Base-by-base conservation (phyloP, 106 monocot species). In the Iris macrosiphon region DNA sequence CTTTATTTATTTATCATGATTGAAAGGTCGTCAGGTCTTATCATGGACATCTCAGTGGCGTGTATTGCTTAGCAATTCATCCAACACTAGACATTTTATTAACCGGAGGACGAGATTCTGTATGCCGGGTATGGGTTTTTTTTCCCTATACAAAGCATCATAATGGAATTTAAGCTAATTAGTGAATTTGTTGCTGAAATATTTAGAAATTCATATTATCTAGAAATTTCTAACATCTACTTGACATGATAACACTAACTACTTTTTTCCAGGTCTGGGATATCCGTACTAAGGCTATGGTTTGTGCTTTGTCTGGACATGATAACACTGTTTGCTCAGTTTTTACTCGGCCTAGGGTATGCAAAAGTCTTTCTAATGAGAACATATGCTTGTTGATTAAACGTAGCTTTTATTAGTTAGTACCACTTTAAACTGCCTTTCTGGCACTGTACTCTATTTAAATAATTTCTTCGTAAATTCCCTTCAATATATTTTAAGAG, bases 31-130 rank as follows among this genome's bases (percentile, higher is more conserved):
- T 98, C 30, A 71, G 96, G 41, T 87, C 86, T 30, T 98, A 98
- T 45, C 96, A 98, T 80, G 96, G 96, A 13, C 96, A 98, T 78
- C 74, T 98, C 41, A 98, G 96, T 80, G 96, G 96, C 46, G 96
- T 98, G 14, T 98, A 98, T 70, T 98, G 96, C 70, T 72, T 98
- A 46, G 90, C 96, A 43, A 69, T 90, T 44, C 96, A 98, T 75
- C 96, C 96, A 13, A 83, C 96, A 24, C 79, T 98, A 42, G 96
- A 98, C 70, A 58, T 98, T 69, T 66, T 98, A 21, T 71, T 98
- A 27, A 98, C 96, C 25, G 96, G 96, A 68, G 96, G 96, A 45
- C 82, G 96, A 31, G 96, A 98, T 91, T 98, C 96, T 59, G 96
- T 98, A 43, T 98, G 96, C 46, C 70, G 90, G 87, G 96, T 98